phyloP scores from a whole-genome alignment of 2,329 filamentous ascomycete genomes.

The Colletotrichum sp. region DNA sequence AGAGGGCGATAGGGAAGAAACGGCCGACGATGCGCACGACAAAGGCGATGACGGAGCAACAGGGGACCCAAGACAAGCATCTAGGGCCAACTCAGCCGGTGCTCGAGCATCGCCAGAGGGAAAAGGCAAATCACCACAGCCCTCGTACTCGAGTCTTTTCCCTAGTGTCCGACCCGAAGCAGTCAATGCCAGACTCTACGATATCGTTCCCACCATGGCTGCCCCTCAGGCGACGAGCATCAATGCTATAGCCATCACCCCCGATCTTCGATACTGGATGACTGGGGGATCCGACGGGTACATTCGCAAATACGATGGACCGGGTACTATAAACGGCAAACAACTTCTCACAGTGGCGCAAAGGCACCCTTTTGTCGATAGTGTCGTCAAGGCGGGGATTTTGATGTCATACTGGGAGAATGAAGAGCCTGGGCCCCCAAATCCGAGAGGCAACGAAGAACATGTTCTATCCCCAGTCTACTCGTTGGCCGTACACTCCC shows the following conservation, averaged over 20 bases:
- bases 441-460: constrained; percentile 57
- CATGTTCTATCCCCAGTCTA: constrained; percentile 86
- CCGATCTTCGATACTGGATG: constrained; percentile 94
- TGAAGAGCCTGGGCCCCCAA: constrained; percentile 68
- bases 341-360: constrained; percentile 93
- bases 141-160: constrained; percentile 9
- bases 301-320: constrained; percentile 95
- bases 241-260: constrained; percentile 89
- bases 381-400: constrained; percentile 92
- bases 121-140: constrained; percentile 6
- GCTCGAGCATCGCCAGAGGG: constrained; percentile 10
- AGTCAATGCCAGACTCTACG: constrained; percentile 82
- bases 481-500: constrained; percentile 87
- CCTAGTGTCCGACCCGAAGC: constrained; percentile 73
- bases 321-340: constrained; percentile 94
- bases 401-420: constrained; percentile 99
- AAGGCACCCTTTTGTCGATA: constrained; percentile 95
- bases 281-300: constrained; percentile 95
- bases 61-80: constrained; percentile 27
- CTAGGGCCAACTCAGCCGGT: constrained; percentile 30
- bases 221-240: constrained; percentile 95
- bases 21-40: constrained; percentile 32
- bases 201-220: constrained; percentile 96
- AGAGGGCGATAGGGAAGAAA: constrained; percentile 40
- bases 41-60: constrained; percentile 44